A percentile compares a stretch with the other conserved stretches of the same genome.
Conservation (phyloP, 2,329 filamentous ascomycete species). For the Colletotrichum sp. region DNA sequence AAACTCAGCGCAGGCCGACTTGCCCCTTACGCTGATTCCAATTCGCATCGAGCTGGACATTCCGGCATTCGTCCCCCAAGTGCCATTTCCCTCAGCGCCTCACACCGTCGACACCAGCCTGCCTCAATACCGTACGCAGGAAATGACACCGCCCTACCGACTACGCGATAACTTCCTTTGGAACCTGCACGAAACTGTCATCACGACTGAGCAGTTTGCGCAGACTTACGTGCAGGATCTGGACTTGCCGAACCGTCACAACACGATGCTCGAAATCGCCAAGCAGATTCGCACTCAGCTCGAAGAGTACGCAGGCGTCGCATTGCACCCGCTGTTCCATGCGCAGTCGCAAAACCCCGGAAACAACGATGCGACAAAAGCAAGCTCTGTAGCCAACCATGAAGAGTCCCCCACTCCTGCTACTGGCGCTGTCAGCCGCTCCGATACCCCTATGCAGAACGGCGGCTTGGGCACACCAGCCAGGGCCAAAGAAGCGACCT, state of each 20-base stretch:
- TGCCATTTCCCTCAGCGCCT: constrained; percentile 64
- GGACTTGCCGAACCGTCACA: constrained; percentile 79
- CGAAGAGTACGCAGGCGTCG: constrained; percentile 94
- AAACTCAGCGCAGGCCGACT: constrained; percentile 68
- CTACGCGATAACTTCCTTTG: constrained; percentile 96
- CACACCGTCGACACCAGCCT: constrained; percentile 70
- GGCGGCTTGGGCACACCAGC: constrained; percentile 56
- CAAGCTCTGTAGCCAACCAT: constrained; percentile 34
- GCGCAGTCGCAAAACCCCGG: constrained; percentile 43
- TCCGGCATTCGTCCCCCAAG: constrained; percentile 72
- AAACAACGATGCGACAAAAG: constrained; percentile 31
- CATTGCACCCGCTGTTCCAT: constrained; percentile 91
- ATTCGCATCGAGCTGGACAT: constrained; percentile 97
- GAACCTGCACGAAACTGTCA: constrained; percentile 94
- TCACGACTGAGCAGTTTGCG: constrained; percentile 97
- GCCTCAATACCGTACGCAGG: constrained; percentile 80
- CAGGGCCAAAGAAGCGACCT: constrained; percentile 44
- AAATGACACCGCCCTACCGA: constrained; percentile 82
- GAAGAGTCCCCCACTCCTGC: constrained; percentile 43
- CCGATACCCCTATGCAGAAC: constrained; percentile 62
- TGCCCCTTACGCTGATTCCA: constrained; percentile 90
- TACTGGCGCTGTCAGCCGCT: constrained; percentile 45
- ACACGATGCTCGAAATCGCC: constrained; percentile 80
- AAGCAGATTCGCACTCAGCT: constrained; percentile 94
- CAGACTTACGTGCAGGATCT: constrained; percentile 88